Conservation (phyloP, 768 basidiomycete species). For the Amylocystis lapponica region DNA sequence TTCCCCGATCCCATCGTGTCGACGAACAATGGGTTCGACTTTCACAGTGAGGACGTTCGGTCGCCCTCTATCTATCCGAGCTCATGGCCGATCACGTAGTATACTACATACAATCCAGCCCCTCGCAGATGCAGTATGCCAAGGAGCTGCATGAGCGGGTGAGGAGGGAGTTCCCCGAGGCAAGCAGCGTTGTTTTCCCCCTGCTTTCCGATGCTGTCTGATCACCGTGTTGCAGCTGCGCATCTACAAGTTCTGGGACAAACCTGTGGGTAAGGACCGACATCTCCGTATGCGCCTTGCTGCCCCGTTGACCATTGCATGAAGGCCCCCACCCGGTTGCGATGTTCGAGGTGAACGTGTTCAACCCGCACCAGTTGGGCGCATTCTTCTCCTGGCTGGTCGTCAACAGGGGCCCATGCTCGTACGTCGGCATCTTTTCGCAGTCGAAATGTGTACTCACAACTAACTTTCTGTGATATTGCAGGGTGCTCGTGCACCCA, state of each 20-base stretch:
- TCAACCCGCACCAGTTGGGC: slow-evolving; percentile 63
- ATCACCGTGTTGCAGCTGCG: slow-evolving; percentile 37
- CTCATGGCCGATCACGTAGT: slow-evolving; percentile 31
- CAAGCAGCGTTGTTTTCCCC: slow-evolving; percentile 12
- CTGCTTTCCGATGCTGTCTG: neutral
- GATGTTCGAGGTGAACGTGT: slow-evolving; percentile 70
- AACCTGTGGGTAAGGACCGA: slow-evolving; percentile 44
- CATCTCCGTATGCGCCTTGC: neutral
- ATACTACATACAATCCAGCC: slow-evolving; percentile 50
- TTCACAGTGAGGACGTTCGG: slow-evolving; percentile 47
- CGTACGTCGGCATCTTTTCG: slow-evolving; percentile 38
- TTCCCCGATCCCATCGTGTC: slow-evolving; percentile 51
- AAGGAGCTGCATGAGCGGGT: slow-evolving; percentile 53
- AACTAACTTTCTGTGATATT: neutral
- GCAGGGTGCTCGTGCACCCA: slow-evolving; percentile 65
- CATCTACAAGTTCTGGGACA: slow-evolving; percentile 58
- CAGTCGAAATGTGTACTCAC: neutral
- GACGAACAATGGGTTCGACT: slow-evolving; percentile 62
- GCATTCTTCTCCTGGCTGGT: slow-evolving; percentile 63
- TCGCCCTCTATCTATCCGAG: neutral
- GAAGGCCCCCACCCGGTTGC: slow-evolving; percentile 61
- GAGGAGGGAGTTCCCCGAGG: slow-evolving; percentile 66
- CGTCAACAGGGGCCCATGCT: slow-evolving; percentile 64
- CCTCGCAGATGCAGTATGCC: slow-evolving; percentile 42
- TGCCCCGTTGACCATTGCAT: neutral